Conservation (phyloP, 192 early-diverging fungal genomes). For the Coemansia sp. region DNA sequence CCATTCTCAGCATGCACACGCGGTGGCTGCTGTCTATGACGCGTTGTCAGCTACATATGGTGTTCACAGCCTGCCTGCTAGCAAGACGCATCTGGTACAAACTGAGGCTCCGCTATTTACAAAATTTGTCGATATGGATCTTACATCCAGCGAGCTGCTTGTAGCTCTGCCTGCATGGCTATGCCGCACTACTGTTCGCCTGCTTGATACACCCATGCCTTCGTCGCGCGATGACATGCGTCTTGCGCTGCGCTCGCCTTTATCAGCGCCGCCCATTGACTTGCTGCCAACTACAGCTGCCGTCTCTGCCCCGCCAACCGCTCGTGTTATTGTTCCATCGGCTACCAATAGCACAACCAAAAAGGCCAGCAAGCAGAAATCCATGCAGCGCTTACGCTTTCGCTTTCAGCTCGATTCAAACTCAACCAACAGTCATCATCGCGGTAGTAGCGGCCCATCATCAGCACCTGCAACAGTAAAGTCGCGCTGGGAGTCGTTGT, state of each 20-base stretch:
- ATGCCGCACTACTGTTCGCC: slow-evolving; percentile 39
- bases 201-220: slow-evolving; percentile 38
- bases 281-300: neutral
- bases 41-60: slow-evolving; percentile 32
- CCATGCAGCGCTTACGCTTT: slow-evolving; percentile 42
- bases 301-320: neutral
- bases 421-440: neutral
- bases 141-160: slow-evolving; percentile 32
- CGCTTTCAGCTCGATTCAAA: slow-evolving; percentile 28
- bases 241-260: slow-evolving; percentile 9
- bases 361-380: slow-evolving; percentile 37
- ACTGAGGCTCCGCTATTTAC: slow-evolving; percentile 36
- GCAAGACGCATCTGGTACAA: slow-evolving; percentile 33
- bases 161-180: slow-evolving; percentile 48
- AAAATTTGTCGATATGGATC: slow-evolving; percentile 51
- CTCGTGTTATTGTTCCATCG: neutral
- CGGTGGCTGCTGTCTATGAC: slow-evolving; percentile 35
- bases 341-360: slow-evolving; percentile 7
- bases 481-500: slow-evolving; percentile 46
- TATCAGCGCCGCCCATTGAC: neutral
- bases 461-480: slow-evolving; percentile 11
- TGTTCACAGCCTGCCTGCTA: slow-evolving; percentile 16
- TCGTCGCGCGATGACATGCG: slow-evolving; percentile 17
- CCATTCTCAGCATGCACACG: slow-evolving; percentile 18
- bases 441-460: neutral